Evolutionary conservation across 768 basidiomycete species (phyloP).

Genomic region (Udeniomyces megalosporus): DNA sequence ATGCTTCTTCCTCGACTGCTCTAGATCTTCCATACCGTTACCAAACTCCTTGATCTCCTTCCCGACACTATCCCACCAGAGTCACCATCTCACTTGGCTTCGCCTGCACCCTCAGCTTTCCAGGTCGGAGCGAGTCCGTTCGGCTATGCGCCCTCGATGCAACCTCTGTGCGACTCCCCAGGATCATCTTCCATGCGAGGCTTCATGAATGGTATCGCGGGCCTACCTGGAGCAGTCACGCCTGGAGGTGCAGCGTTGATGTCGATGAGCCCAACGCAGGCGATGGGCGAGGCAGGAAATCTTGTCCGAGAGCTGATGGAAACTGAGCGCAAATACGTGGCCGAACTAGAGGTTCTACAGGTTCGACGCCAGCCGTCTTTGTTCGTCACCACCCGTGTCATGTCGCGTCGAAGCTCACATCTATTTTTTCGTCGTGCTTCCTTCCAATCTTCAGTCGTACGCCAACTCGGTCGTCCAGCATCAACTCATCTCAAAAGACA

Average conservation of each 20-base stretch:
- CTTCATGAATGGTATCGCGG: slow-evolving; percentile 20
- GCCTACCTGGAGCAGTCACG: slow-evolving; percentile 30
- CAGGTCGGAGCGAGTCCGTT: slow-evolving; percentile 17
- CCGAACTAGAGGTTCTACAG: slow-evolving; percentile 92
- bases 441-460: slow-evolving; percentile 51
- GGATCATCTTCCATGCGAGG: slow-evolving; percentile 20
- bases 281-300: slow-evolving; percentile 58
- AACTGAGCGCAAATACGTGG: slow-evolving; percentile 90
- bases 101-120: slow-evolving; percentile 18
- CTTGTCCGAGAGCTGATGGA: slow-evolving; percentile 60
- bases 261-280: slow-evolving; percentile 36
- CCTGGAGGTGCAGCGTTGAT: slow-evolving; percentile 15
- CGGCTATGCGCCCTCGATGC: background rate
- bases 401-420: background rate
- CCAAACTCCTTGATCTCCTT: slow-evolving; percentile 61
- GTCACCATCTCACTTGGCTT: slow-evolving; percentile 13
- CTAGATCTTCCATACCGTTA: slow-evolving; percentile 79
- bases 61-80: slow-evolving; percentile 33
- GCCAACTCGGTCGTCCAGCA: slow-evolving; percentile 63
- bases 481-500: slow-evolving; percentile 80
- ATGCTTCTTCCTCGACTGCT: background rate
- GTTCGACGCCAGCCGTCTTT: background rate
- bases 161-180: slow-evolving; percentile 17
- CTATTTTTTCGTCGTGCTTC: too few relatives aligned
- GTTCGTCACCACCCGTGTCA: background rate